These are phyloP conservation scores for Trichoderma sp. DNA, from an alignment of 2,329 filamentous ascomycete species.

Conservation along the genomic window DNA sequence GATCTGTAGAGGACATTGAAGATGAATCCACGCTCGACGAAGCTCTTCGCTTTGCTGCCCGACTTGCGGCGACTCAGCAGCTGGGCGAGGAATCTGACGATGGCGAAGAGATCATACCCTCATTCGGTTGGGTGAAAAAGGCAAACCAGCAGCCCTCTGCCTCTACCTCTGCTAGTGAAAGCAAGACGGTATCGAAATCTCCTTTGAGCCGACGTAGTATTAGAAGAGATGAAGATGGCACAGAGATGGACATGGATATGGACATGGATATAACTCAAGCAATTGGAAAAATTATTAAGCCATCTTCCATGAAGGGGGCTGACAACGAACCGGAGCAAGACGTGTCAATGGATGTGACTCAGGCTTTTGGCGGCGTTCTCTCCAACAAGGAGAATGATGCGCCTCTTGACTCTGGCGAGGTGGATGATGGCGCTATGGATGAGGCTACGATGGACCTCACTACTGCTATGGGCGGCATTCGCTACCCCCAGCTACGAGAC, in stretches of 20 bases:
- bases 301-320: slow-evolving; percentile 44
- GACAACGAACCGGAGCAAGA: slow-evolving; percentile 57
- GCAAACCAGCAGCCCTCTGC: slow-evolving; percentile 40
- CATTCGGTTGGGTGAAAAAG: slow-evolving; percentile 74
- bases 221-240: slow-evolving; percentile 33
- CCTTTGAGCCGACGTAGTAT: slow-evolving; percentile 30
- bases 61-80: slow-evolving; percentile 68
- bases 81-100: slow-evolving; percentile 56
- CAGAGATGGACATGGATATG: slow-evolving; percentile 40
- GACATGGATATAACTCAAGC: slow-evolving; percentile 57
- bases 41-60: slow-evolving; percentile 72
- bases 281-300: slow-evolving; percentile 55
- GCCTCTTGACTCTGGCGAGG: slow-evolving; percentile 29
- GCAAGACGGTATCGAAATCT: slow-evolving; percentile 48
- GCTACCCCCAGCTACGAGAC: slow-evolving; percentile 37
- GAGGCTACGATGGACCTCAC: slow-evolving; percentile 77
- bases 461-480: slow-evolving; percentile 72
- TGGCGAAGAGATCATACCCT: slow-evolving; percentile 71
- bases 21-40: slow-evolving; percentile 73
- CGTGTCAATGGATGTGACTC: slow-evolving; percentile 94
- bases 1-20: slow-evolving; percentile 58
- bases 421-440: slow-evolving; percentile 43
- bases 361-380: slow-evolving; percentile 77
- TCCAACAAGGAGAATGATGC: slow-evolving; percentile 38
- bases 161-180: slow-evolving; percentile 29